These are phyloP conservation scores for Tulasnella sp. DNA, from an alignment of 768 basidiomycete species.

Conservation along the genomic window DNA sequence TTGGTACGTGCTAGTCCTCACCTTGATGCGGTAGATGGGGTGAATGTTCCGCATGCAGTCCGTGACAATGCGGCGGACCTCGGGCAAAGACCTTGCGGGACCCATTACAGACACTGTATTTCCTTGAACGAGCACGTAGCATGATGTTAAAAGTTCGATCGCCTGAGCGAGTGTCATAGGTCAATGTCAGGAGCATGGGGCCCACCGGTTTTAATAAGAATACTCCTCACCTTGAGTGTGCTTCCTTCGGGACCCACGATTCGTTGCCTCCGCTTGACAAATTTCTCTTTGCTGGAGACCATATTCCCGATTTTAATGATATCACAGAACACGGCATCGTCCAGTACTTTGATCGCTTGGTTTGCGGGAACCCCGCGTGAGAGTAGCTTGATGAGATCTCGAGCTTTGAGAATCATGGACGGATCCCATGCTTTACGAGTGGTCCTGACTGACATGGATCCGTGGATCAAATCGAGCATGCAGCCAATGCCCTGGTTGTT, in stretches of 20 bases:
- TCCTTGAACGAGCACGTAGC: constrained; percentile 96
- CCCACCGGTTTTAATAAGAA: neutral
- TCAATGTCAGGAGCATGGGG: neutral
- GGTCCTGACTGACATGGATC: constrained; percentile 94
- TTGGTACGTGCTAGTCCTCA: constrained; percentile 28
- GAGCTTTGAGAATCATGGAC: constrained; percentile 89
- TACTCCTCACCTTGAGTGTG: constrained; percentile 82
- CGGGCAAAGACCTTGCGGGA: constrained; percentile 87
- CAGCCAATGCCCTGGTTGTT: constrained; percentile 68
- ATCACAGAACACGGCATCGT: constrained; percentile 86
- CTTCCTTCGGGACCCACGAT: constrained; percentile 97
- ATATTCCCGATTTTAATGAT: constrained; percentile 96
- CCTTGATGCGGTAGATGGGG: constrained; percentile 98
- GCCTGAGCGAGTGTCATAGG: constrained; percentile 48
- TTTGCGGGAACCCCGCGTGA: constrained; percentile 81
- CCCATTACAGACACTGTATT: constrained; percentile 99
- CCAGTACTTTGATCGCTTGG: constrained; percentile 82
- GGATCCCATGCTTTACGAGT: constrained; percentile 97
- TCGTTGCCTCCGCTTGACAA: constrained; percentile 90
- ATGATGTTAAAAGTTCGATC: constrained; percentile 90
- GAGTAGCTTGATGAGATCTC: constrained; percentile 91
- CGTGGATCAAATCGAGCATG: constrained; percentile 89
- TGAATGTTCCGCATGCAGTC: constrained; percentile 99
- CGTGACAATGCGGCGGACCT: constrained; percentile 90
- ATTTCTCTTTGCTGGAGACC: constrained; percentile 91